phyloP scores from a whole-genome alignment of 2,329 filamentous ascomycete genomes.

The Anthostomella pinea region DNA sequence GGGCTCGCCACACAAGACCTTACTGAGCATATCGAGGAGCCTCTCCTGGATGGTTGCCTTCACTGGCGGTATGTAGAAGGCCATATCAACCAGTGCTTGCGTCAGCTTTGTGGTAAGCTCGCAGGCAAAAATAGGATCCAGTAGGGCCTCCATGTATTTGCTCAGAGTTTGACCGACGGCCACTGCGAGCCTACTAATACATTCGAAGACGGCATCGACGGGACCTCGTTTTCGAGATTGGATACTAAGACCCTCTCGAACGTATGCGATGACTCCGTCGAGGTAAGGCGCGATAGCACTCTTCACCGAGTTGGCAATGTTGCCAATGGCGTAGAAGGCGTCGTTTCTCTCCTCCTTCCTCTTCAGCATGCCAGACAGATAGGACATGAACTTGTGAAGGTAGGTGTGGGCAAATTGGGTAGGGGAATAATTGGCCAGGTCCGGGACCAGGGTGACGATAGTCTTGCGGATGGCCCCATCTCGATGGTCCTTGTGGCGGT shows the following conservation, averaged over 20 bases:
- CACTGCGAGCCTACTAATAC: conserved; percentile 92
- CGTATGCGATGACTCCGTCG: conserved; percentile 89
- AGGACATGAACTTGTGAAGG: conserved; percentile 95
- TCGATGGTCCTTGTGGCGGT: conserved; percentile 88
- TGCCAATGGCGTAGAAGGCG: conserved; percentile 92
- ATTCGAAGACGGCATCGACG: conserved; percentile 86
- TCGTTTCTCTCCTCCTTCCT: conserved; percentile 92
- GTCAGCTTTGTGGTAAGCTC: conserved; percentile 91
- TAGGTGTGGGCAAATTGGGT: conserved; percentile 84
- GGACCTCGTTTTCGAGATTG: conserved; percentile 67
- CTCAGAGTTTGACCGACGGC: conserved; percentile 94
- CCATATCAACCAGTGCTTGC: conserved; percentile 96
- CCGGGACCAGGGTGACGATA: conserved; percentile 86
- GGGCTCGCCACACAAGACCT: conserved; percentile 86
- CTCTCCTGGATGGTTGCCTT: conserved; percentile 92
- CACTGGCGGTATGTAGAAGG: conserved; percentile 95
- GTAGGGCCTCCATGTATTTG: conserved; percentile 95
- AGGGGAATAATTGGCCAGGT: conserved; percentile 88
- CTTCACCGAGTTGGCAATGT: conserved; percentile 93
- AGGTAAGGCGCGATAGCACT: conserved; percentile 93
- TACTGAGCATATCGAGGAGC: conserved; percentile 88
- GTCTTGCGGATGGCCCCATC: conserved; percentile 86
- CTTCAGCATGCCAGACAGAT: conserved; percentile 89
- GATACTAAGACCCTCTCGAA: conserved; percentile 82
- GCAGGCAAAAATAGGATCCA: conserved; percentile 96